Conservation (phyloP, 208 protist genomes). For the Trypanosoma mega region DNA sequence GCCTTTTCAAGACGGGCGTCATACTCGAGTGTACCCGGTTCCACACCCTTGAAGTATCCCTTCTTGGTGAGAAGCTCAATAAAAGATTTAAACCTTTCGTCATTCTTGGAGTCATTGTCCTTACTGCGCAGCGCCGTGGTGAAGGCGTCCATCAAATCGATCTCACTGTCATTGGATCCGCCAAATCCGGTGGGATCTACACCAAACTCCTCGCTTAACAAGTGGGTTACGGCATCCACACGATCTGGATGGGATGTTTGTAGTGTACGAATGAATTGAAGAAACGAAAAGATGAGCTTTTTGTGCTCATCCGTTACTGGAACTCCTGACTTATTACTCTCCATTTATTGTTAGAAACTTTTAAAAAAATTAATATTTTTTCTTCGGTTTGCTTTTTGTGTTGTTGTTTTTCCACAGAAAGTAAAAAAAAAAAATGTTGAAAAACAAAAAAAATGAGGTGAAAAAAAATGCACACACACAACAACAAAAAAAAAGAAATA, state of each 20-base stretch:
- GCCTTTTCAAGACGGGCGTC: constrained; percentile 75
- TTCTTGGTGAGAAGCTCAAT: constrained; percentile 86
- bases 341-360: constrained; percentile 1
- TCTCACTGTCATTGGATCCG: constrained; percentile 59
- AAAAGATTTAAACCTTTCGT: constrained; percentile 89
- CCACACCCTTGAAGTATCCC: constrained; percentile 87
- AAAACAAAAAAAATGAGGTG: no score
- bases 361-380: not conserved
- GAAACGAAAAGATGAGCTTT: constrained; percentile 87
- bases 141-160: constrained; percentile 73
- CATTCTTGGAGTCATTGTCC: constrained; percentile 43
- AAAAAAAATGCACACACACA: not conserved
- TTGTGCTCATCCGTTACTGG: constrained; percentile 70
- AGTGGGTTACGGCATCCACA: constrained; percentile 46
- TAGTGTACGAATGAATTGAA: constrained; percentile 62
- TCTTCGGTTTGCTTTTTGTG: no score
- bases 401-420: no score
- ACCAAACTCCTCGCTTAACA: constrained; percentile 72
- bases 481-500: not conserved
- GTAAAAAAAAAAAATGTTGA: no score
- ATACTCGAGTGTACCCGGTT: constrained; percentile 79
- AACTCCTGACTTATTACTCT: not conserved
- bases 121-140: constrained; percentile 42
- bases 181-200: constrained; percentile 73
- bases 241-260: constrained; percentile 41